Evolutionary conservation across 106 monocot species (phyloP).

Genomic region (Iris macrosiphon): DNA sequence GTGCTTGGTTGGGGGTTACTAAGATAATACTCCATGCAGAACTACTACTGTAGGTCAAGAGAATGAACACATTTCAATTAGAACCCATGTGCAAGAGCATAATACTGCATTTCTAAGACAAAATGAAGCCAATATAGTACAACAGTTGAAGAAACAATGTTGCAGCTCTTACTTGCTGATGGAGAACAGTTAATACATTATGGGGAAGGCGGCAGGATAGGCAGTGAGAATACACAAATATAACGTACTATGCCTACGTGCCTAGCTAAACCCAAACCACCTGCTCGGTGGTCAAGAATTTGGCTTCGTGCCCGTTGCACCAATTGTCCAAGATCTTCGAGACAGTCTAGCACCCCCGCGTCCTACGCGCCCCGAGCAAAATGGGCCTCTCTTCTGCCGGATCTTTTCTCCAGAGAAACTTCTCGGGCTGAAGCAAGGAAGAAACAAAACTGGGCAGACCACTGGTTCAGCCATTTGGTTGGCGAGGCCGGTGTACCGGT

Average conservation of each 20-base stretch:
- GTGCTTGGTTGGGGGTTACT: no score
- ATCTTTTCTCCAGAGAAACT: neutral
- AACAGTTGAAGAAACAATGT: constrained; percentile 1
- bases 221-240: neutral
- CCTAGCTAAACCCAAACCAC: neutral
- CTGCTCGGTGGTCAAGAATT: neutral
- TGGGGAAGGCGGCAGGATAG: neutral
- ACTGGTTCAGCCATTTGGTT: constrained; percentile 40
- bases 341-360: constrained; percentile 2
- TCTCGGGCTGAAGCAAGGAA: constrained; percentile 1
- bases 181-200: neutral
- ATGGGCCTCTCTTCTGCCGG: neutral
- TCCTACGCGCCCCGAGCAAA: neutral
- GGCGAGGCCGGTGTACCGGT: constrained; percentile 15
- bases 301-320: neutral
- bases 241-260: neutral
- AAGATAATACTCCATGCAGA: no score
- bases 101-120: neutral
- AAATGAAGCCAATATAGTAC: neutral
- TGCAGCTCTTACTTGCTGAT: constrained; percentile 1
- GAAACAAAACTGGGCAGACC: neutral
- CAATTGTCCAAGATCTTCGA: neutral
- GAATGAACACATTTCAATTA: constrained; percentile 2
- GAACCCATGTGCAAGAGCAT: neutral
- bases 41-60: no score